Evolutionary conservation across 495 filamentous ascomycete genomes (phyloP), one percentile per base, ranked within the genome.

Genomic region (Trichoderma parareesei): DNA sequence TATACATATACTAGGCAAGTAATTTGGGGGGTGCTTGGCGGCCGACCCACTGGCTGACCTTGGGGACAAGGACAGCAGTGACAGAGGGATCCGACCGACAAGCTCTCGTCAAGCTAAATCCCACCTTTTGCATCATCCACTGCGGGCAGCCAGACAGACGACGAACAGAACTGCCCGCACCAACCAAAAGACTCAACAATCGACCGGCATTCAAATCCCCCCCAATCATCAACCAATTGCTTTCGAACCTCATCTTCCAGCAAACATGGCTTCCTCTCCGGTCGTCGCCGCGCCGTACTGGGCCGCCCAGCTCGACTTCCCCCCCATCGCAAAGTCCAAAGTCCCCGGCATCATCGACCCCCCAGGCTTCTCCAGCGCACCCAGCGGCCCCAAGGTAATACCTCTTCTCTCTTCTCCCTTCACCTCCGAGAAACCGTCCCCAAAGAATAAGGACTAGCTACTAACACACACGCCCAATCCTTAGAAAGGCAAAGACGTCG

Each of bases 261-360:
- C 16, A 14, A 11, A 0, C 8, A 57, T 57, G 53, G 53, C 53
- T 33, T 13, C 53, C 20, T 10, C 9, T 37, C 53, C 35, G 27
- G 53, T 10, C 27, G 1, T 27, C 9, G 20, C 75, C 5, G 42
- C 85, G 41, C 90, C 90, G 43, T 81, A 84, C 82, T 98, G 94
- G 94, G 90, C 90, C 16, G 74, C 85, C 66, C 86, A 91, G 65
- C 80, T 98, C 66, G 85, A 84, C 71, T 84, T 79, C 62, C 85
- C 90, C 27, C 84, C 90, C 59, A 73, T 84, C 41, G 65, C 76
- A 44, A 81, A 74, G 67, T 71, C 82, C 27, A 89, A 89, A 69
- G 77, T 81, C 46, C 71, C 76, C 68, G 81, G 80, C 68, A 87
- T 95, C 67, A 85, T 87, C 64, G 92, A 98, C 77, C 94, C 94